Conservation (phyloP, 1,284 basidiomycete species). For the Leccinum subfulvum region DNA sequence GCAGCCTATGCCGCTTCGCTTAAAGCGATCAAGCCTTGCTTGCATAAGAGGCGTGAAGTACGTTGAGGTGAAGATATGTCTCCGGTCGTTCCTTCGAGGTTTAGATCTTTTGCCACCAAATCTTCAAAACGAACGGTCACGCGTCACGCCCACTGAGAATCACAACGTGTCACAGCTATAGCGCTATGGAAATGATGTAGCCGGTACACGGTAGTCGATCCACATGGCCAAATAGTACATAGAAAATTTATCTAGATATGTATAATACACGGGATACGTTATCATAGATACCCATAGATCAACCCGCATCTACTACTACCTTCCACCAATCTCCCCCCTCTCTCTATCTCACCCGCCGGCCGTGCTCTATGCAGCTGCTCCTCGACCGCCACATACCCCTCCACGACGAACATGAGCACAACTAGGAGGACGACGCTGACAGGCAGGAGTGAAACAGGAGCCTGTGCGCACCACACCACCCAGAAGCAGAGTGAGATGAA, state of each 20-base stretch:
- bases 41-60: no score
- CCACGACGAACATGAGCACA: constrained; percentile 47
- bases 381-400: constrained; percentile 46
- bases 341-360: background rate
- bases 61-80: no score
- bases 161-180: background rate
- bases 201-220: background rate
- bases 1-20: no score
- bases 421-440: constrained; percentile 43
- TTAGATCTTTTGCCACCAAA: no score
- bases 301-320: background rate
- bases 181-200: no score
- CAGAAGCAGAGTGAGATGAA: constrained; percentile 54
- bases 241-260: background rate
- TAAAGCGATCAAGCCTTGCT: no score
- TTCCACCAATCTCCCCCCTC: no score
- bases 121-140: no score
- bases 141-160: background rate
- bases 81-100: no score
- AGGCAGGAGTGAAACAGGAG: constrained; percentile 47
- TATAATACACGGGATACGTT: no score
- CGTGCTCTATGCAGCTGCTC: constrained; percentile 34
- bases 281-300: background rate
- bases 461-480: constrained; percentile 41
- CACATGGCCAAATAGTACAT: background rate